Evolutionary conservation across 164 flowering plant species (phyloP), one percentile per base, ranked within the genome.

Genomic region (Vitis vinifera): DNA sequence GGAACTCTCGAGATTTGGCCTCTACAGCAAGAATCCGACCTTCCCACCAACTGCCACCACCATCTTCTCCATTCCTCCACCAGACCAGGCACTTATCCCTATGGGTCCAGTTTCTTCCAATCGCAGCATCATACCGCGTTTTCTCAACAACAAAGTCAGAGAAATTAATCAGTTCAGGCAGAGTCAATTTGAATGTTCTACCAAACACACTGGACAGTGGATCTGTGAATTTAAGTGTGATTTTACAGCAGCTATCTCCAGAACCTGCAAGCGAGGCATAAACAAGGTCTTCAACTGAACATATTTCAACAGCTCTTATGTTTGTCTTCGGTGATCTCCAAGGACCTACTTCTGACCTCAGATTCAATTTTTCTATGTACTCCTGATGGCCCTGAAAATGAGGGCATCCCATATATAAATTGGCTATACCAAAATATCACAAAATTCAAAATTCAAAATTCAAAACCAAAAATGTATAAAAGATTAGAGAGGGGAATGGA

Each of bases 171-270:
- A 87, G 71, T 62, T 94, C 99, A 2, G 97, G 94, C 58, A 92
- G 78, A 30, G 91, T 94, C 73, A 94, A 68, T 49, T 76, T 77
- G 73, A 89, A 87, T 31, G 81, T 69, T 75, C 77, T 74, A 16
- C 91, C 90, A 68, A 61, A 79, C 37, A 71, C 86, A 76, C 52
- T 68, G 31, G 97, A 91, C 69, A 72, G 59, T 23, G 87, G 77
- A 79, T 91, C 97, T 37, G 79, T 60, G 69, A 92, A 84, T 76
- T 76, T 71, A 17, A 92, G 90, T 29, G 76, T 86, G 67, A 94
- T 76, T 85, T 86, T 91, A 77, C 97, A 91, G 81, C 98, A 89
- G 82, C 97, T 87, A 49, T 94, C 99, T 56, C 99, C 98, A 66
- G 97, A 94, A 64, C 96, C 97, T 47, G 92, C 82, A 73, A 72